Percentiles rank a stretch among this genome's conserved stretches.
Conservation (phyloP, 257 asterid species). For the Anisodus tanguticus region DNA sequence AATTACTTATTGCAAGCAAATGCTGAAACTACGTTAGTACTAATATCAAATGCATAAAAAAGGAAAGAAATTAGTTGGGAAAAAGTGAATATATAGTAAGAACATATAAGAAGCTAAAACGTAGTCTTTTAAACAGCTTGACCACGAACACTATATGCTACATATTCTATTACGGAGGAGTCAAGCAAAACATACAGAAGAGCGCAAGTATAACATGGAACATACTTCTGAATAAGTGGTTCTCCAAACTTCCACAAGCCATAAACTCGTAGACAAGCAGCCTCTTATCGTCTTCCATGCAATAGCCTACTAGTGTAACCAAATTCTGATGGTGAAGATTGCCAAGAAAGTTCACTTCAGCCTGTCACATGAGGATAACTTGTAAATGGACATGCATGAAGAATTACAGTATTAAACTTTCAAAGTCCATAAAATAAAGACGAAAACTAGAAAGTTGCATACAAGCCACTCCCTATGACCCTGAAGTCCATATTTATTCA, state of each 20-base stretch:
- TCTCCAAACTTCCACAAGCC: constrained; percentile 96
- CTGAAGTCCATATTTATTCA: constrained; percentile 84
- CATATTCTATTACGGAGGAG: neutral
- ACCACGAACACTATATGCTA: neutral
- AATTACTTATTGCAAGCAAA: neutral
- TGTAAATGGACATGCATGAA: constrained; percentile 18
- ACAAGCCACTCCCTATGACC: constrained; percentile 97
- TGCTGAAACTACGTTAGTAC: neutral
- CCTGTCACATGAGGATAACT: constrained; percentile 50
- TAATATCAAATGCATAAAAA: neutral
- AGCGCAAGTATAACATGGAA: neutral
- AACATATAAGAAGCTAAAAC: neutral
- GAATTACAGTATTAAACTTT: neutral
- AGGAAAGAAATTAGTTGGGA: neutral
- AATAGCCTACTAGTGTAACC: constrained; percentile 81
- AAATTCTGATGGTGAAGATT: constrained; percentile 77
- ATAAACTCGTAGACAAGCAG: constrained; percentile 85
- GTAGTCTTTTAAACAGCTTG: neutral
- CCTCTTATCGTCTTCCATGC: constrained; percentile 84
- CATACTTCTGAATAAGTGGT: constrained; percentile 90
- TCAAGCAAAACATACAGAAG: neutral
- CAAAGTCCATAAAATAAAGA: constrained; percentile 2
- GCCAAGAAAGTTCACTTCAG: constrained; percentile 82
- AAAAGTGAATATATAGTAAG: neutral
- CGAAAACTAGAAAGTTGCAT: constrained; percentile 26